Evolutionary conservation across 2,329 filamentous ascomycete species (phyloP), one percentile per base, ranked within the genome.

Genomic region (Paradendryphiella salina): DNA sequence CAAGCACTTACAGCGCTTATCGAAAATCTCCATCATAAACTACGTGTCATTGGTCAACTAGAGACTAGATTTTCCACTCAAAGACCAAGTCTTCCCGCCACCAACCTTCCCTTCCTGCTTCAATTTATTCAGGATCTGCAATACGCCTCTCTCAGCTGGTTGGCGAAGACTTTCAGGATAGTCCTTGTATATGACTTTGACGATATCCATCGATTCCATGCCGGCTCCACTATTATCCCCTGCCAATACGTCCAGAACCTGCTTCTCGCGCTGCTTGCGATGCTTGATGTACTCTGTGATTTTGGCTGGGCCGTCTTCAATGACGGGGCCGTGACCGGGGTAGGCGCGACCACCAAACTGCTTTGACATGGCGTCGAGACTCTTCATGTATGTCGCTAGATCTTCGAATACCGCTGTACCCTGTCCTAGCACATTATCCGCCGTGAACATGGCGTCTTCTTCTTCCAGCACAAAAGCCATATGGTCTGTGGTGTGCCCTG

Each of bases 361-460:
- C 17, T 74, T 71, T 37, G 79, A 77, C 90, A 96, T 94, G 57
- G 79, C 79, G 32, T 84, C 78, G 10, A 96, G 77, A 52, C 85
- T 90, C 15, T 72, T 67, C 56, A 95, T 76, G 68, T 95, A 96
- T 0, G 77, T 75, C 1, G 75, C 71, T 7, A 96, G 78, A 57
- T 94, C 84, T 70, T 95, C 89, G 60, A 95, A 95, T 0, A 94
- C 89, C 3, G 88, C 85, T 2, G 89, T 95, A 10, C 90, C 90
- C 53, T 96, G 89, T 1, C 91, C 91, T 1, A 96, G 80, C 1
- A 96, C 87, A 67, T 93, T 95, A 73, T 96, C 91, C 5, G 87
- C 91, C 0, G 90, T 95, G 71, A 96, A 94, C 76, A 96, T 85
- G 33, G 89, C 86, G 61, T 90, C 81, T 65, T 96, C 81, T 61